phyloP scores from a whole-genome alignment of 2,329 filamentous ascomycete species.

The Sclerotinia nivalis region DNA sequence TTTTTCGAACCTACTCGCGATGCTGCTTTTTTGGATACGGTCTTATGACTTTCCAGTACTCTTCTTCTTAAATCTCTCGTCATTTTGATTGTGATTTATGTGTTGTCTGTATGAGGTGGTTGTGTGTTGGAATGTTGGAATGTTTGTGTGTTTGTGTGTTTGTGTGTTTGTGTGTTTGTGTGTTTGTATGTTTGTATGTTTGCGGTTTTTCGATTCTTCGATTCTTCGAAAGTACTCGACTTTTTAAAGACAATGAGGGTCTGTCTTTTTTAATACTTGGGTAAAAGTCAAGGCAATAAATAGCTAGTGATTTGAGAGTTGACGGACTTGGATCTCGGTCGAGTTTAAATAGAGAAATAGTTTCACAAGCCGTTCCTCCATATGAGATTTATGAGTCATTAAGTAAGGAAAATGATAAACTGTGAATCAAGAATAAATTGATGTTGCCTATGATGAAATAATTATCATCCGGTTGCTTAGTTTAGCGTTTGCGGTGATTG shows the following conservation, averaged over 20 bases:
- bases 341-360: conserved; percentile 5
- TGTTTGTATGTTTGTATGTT: not conserved
- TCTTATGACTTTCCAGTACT: conserved; percentile 59
- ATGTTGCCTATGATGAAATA: conserved; percentile 12
- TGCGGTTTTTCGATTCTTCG: not conserved
- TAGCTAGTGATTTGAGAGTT: not conserved
- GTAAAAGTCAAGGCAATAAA: not conserved
- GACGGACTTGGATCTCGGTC: not conserved
- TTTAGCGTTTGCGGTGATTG: too few species aligned
- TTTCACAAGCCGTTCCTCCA: too few species aligned
- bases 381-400: not conserved
- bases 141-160: not conserved
- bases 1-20: conserved; percentile 50
- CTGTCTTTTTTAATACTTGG: not conserved
- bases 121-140: too few species aligned
- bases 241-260: not conserved
- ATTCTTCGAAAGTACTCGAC: not conserved
- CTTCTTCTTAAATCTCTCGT: conserved; percentile 49
- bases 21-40: conserved; percentile 57
- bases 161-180: not conserved
- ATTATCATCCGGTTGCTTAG: not conserved
- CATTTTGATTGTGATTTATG: not conserved
- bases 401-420: not conserved
- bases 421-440: conserved; percentile 1
- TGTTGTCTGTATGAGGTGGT: not conserved